These are phyloP conservation scores for Cercophora samala DNA, from an alignment of 495 filamentous ascomycete genomes.

Conservation along the genomic window DNA sequence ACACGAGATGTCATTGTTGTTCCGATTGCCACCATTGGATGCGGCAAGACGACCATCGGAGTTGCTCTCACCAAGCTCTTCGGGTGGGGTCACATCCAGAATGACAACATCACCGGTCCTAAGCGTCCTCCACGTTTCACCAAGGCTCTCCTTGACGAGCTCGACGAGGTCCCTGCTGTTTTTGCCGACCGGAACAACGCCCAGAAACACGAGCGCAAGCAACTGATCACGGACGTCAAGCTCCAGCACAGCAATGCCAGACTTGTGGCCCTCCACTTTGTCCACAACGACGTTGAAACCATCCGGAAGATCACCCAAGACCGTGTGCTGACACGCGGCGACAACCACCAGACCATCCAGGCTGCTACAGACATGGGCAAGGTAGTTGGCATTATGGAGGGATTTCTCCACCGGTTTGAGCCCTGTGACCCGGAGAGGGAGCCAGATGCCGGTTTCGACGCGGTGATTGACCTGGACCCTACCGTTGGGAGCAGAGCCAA, in stretches of 20 bases:
- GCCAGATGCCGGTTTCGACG: slow-evolving; percentile 77
- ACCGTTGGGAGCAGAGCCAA: slow-evolving; percentile 73
- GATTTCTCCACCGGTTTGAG: slow-evolving; percentile 85
- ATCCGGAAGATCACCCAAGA: slow-evolving; percentile 73
- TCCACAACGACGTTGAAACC: slow-evolving; percentile 67
- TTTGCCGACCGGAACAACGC: slow-evolving; percentile 96
- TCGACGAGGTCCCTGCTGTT: slow-evolving; percentile 64
- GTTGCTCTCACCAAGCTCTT: slow-evolving; percentile 80
- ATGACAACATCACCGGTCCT: slow-evolving; percentile 88
- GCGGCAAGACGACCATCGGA: slow-evolving; percentile 93
- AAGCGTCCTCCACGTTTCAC: slow-evolving; percentile 71
- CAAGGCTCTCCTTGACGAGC: slow-evolving; percentile 55
- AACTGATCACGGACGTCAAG: slow-evolving; percentile 77
- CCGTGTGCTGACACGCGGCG: slow-evolving; percentile 78
- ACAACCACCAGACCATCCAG: slow-evolving; percentile 98
- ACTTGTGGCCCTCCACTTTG: slow-evolving; percentile 89
- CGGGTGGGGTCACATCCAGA: slow-evolving; percentile 91
- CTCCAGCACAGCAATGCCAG: slow-evolving; percentile 55
- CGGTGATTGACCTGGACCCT: slow-evolving; percentile 81
- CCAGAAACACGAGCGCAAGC: slow-evolving; percentile 76
- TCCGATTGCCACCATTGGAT: slow-evolving; percentile 88
- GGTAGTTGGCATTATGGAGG: slow-evolving; percentile 88
- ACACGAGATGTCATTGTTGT: slow-evolving; percentile 68
- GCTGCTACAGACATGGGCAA: slow-evolving; percentile 64
- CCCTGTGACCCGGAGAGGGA: slow-evolving; percentile 56